These are phyloP conservation scores for Pseudogymnoascus sp. DNA, from an alignment of 2,329 filamentous ascomycete genomes.

Conservation along the genomic window DNA sequence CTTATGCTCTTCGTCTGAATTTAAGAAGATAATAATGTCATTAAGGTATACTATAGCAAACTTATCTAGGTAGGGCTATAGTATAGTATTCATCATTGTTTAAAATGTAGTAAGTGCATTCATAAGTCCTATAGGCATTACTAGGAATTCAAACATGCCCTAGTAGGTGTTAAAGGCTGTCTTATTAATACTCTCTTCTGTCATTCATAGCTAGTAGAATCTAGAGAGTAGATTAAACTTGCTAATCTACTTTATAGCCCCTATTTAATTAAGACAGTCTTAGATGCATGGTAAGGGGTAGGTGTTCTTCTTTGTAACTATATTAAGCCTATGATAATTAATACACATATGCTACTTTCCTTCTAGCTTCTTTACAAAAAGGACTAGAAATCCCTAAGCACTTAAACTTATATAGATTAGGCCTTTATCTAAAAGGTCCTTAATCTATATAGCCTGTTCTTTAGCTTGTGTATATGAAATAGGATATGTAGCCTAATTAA, in stretches of 20 bases:
- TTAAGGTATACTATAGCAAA: too few relatives aligned
- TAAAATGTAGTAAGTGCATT: slow-evolving; percentile 24
- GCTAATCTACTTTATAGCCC: background rate
- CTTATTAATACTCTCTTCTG: slow-evolving; percentile 14
- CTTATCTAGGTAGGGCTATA: too few relatives aligned
- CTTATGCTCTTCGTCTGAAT: too few relatives aligned
- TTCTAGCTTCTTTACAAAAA: slow-evolving; percentile 13
- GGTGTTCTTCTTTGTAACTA: slow-evolving; percentile 20
- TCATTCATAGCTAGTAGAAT: too few relatives aligned
- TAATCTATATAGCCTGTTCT: too few relatives aligned
- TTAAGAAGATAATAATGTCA: too few relatives aligned
- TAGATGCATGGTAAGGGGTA: slow-evolving; percentile 21
- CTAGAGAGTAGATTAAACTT: too few relatives aligned
- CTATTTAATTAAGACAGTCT: slow-evolving; percentile 9
- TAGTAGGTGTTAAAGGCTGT: slow-evolving; percentile 29
- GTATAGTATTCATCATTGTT: slow-evolving; percentile 22
- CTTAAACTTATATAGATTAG: too few relatives aligned
- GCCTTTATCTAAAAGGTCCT: too few relatives aligned
- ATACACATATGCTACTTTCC: slow-evolving; percentile 18
- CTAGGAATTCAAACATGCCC: slow-evolving; percentile 29
- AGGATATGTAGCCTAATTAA: too few relatives aligned
- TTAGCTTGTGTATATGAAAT: too few relatives aligned
- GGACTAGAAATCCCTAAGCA: background rate
- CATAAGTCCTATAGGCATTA: slow-evolving; percentile 24
- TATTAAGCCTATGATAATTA: slow-evolving; percentile 22